Conservation (phyloP, 2,329 filamentous ascomycete species). For the Penicillium sp. region DNA sequence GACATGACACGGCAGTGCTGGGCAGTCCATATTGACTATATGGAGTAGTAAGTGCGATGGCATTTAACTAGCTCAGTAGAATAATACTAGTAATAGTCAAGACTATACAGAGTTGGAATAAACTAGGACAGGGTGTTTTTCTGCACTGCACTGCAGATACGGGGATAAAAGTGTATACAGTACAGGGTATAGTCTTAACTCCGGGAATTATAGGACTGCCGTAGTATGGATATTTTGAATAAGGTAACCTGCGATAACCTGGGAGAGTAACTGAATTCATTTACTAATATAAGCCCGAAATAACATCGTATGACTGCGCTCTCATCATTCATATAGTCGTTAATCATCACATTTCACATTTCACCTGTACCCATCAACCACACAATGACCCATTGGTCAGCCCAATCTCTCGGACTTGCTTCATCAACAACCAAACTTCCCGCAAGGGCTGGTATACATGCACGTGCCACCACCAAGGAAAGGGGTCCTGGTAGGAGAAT, state of each 20-base stretch:
- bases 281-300: background rate
- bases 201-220: too few species aligned
- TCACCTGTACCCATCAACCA: background rate
- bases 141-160: too few species aligned
- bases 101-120: too few species aligned
- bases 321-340: constrained; percentile 7
- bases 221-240: too few species aligned
- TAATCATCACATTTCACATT: constrained; percentile 8
- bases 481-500: constrained; percentile 59
- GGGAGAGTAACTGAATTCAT: background rate
- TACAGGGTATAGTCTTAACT: too few species aligned
- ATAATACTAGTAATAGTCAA: too few species aligned
- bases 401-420: constrained; percentile 47
- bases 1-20: background rate
- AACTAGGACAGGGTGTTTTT: too few species aligned
- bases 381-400: constrained; percentile 10
- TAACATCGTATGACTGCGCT: background rate
- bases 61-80: too few species aligned
- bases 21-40: too few species aligned
- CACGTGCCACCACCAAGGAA: constrained; percentile 62
- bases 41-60: too few species aligned
- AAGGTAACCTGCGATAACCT: too few species aligned
- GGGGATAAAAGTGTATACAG: too few species aligned
- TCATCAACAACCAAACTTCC: constrained; percentile 40
- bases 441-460: constrained; percentile 59